These are phyloP conservation scores for Sambucus nigra DNA, from an alignment of 129 eudicot species.

Conservation along the genomic window DNA sequence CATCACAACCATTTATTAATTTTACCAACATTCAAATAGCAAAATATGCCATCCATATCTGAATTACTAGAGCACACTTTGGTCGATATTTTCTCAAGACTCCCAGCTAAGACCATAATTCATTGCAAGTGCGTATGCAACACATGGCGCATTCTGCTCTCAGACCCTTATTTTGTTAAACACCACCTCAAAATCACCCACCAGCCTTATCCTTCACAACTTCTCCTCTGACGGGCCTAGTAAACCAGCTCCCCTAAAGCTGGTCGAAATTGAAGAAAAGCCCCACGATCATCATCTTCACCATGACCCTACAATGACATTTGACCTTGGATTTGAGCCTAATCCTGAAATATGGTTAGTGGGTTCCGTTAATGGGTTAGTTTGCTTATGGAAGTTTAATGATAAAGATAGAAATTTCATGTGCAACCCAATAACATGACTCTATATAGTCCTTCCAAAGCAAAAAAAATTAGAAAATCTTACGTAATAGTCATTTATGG, in stretches of 20 bases:
- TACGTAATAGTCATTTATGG: constrained; percentile 14
- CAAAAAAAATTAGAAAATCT: constrained; percentile 4
- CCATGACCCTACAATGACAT: constrained; percentile 11
- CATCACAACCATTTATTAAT: no score
- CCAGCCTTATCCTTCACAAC: constrained; percentile 21
- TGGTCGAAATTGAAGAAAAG: constrained; percentile 6
- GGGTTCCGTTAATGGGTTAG: constrained; percentile 35
- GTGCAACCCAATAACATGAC: constrained; percentile 34
- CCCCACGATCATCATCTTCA: background rate
- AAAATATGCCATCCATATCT: constrained; percentile 16
- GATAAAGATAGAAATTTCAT: constrained; percentile 9
- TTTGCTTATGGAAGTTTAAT: constrained; percentile 21
- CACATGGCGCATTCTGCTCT: constrained; percentile 25
- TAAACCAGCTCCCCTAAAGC: constrained; percentile 38
- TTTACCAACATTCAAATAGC: no score
- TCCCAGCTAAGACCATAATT: constrained; percentile 19
- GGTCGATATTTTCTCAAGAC: constrained; percentile 28
- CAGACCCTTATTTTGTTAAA: constrained; percentile 16
- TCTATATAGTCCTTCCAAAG: constrained; percentile 21
- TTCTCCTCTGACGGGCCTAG: constrained; percentile 27
- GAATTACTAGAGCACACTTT: constrained; percentile 15
- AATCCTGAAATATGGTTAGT: background rate
- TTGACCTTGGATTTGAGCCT: background rate
- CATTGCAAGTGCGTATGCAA: constrained; percentile 33
- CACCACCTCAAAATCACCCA: constrained; percentile 27